These are phyloP conservation scores for Friedmanniomyces endolithicus DNA, from an alignment of 495 filamentous ascomycete genomes.

Conservation along the genomic window DNA sequence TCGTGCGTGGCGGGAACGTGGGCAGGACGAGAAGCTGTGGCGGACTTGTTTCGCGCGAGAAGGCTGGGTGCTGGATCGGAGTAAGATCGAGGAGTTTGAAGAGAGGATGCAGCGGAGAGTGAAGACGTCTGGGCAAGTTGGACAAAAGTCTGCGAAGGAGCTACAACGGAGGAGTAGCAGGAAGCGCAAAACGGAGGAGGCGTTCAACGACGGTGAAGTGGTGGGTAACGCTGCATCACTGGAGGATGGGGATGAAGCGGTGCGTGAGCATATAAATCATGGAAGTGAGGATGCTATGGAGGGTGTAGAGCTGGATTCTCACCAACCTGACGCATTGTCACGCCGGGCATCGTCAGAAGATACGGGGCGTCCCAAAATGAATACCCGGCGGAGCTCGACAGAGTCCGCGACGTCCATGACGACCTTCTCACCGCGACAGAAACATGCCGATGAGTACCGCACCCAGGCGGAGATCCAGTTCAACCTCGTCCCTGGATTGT, in stretches of 20 bases:
- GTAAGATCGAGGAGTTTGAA: constrained; percentile 58
- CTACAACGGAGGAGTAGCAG: constrained; percentile 7
- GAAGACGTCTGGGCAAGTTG: constrained; percentile 31
- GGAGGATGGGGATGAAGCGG: neutral
- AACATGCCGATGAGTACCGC: neutral
- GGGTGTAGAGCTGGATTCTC: constrained; percentile 2
- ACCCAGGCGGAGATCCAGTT: neutral
- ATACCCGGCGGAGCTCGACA: neutral
- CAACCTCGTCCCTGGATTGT: neutral
- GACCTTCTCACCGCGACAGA: neutral
- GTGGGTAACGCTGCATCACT: neutral
- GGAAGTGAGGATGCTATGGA: constrained; percentile 3
- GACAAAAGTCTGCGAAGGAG: neutral
- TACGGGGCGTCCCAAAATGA: neutral
- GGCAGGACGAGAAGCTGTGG: constrained; percentile 81
- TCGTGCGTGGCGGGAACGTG: constrained; percentile 65
- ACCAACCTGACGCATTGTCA: neutral
- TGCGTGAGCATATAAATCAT: neutral
- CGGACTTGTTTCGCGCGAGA: constrained; percentile 63
- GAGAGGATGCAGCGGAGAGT: constrained; percentile 39
- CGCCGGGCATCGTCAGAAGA: neutral
- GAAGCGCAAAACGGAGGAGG: constrained; percentile 17
- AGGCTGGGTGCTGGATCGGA: constrained; percentile 56
- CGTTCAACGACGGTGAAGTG: constrained; percentile 14
- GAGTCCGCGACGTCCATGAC: neutral